A percentile compares a stretch with the other conserved stretches of the same genome.
Conservation (phyloP, 805 yeast genomes). For the Clavispora vitiphila region DNA sequence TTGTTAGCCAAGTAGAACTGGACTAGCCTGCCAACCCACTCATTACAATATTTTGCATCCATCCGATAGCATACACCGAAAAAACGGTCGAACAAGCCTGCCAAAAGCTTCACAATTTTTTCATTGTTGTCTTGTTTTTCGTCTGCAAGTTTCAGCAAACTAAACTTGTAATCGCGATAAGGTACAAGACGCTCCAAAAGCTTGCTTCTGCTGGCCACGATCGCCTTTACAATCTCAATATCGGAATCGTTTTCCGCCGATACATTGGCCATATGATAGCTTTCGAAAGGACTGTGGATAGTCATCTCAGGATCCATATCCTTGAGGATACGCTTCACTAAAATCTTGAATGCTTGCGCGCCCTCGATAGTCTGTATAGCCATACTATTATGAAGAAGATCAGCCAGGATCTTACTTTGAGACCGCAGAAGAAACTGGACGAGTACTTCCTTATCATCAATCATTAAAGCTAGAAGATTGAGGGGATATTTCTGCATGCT, state of each 20-base stretch:
- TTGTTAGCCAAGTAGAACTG: conserved; percentile 3
- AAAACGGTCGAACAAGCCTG: conserved; percentile 11
- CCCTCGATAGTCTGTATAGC: conserved; percentile 7
- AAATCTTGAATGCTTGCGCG: conserved; percentile 5
- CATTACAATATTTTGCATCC: conserved; percentile 9
- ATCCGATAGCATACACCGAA: conserved; percentile 9
- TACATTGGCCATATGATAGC: not conserved
- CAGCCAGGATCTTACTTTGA: not conserved
- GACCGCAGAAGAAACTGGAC: conserved; percentile 2
- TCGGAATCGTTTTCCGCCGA: not conserved
- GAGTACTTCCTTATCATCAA: conserved; percentile 6
- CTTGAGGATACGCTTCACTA: conserved; percentile 3
- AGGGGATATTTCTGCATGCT: conserved; percentile 7
- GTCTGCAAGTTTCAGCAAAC: conserved; percentile 4
- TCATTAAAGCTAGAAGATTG: conserved; percentile 6
- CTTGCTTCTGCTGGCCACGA: conserved; percentile 10
- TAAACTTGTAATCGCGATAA: conserved; percentile 8
- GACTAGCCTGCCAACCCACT: conserved; percentile 8
- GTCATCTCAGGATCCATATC: conserved; percentile 1
- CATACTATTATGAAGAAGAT: conserved; percentile 7
- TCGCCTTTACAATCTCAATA: conserved; percentile 10
- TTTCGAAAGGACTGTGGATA: conserved; percentile 9
- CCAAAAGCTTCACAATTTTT: conserved; percentile 4
- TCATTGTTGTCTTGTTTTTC: conserved; percentile 3
- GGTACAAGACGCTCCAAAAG: conserved; percentile 6